Conservation (phyloP, 345 rosid species). For the Lumnitzera littorea region DNA sequence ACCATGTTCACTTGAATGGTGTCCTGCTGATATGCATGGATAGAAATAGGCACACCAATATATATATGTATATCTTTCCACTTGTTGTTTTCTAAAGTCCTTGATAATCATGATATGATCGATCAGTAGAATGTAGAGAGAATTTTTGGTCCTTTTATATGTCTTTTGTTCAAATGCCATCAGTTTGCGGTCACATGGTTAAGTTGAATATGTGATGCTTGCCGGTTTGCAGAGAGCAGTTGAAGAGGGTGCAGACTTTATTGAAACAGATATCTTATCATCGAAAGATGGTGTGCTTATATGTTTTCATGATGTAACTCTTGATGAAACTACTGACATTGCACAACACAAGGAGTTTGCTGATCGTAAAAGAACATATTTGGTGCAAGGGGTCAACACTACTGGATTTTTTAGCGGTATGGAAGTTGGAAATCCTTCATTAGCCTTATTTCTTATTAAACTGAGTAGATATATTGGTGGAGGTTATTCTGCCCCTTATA, state of each 20-base stretch:
- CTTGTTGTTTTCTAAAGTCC: too few species aligned
- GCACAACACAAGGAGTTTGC: conserved; percentile 72
- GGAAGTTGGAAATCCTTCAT: neutral
- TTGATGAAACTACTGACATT: conserved; percentile 69
- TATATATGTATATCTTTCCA: too few species aligned
- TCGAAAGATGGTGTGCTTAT: conserved; percentile 80
- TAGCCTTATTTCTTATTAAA: neutral
- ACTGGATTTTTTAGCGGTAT: conserved; percentile 81
- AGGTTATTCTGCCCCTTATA: too few species aligned
- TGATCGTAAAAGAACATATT: conserved; percentile 72
- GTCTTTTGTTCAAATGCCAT: neutral
- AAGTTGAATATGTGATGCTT: neutral
- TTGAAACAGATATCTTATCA: conserved; percentile 76
- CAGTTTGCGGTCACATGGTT: too few species aligned
- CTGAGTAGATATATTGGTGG: too few species aligned
- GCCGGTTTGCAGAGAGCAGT: conserved; percentile 68
- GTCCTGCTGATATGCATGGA: too few species aligned
- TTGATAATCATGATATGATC: too few species aligned
- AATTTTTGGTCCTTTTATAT: neutral
- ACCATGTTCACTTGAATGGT: too few species aligned
- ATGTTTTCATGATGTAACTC: conserved; percentile 74
- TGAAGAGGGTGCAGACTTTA: conserved; percentile 92
- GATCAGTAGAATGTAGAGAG: too few species aligned
- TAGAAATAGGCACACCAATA: too few species aligned
- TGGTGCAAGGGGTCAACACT: conserved; percentile 62